Evolutionary conservation across 306 rosid genomes (phyloP).

Genomic region (Bauhinia variegata): DNA sequence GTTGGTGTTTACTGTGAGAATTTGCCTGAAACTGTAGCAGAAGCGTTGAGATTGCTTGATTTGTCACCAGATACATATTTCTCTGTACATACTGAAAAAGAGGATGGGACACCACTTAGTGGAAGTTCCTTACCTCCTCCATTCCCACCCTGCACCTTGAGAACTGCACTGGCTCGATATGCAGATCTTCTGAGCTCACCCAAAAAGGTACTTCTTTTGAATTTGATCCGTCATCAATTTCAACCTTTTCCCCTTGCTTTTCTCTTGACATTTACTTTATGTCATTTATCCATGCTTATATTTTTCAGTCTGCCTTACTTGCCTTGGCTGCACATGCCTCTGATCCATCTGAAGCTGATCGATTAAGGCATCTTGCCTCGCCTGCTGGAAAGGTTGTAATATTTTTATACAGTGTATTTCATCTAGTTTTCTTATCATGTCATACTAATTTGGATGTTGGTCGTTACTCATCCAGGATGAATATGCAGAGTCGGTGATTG

Average conservation of each 20-base stretch:
- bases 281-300: constrained; percentile 5
- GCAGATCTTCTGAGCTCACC: constrained; percentile 92
- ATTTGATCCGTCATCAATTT: constrained; percentile 24
- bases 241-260: not conserved
- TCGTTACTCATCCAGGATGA: constrained; percentile 68
- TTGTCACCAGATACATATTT: constrained; percentile 79
- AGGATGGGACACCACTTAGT: constrained; percentile 81
- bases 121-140: constrained; percentile 83
- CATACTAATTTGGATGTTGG: constrained; percentile 39
- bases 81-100: constrained; percentile 75
- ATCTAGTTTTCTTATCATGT: not conserved
- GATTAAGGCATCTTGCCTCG: constrained; percentile 87
- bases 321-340: constrained; percentile 93
- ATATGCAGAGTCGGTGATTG: constrained; percentile 81
- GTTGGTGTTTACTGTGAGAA: constrained; percentile 97
- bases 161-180: constrained; percentile 70
- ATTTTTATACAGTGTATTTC: constrained; percentile 16
- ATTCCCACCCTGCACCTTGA: constrained; percentile 79
- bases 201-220: constrained; percentile 68
- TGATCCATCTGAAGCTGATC: constrained; percentile 85
- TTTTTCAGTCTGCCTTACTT: constrained; percentile 73
- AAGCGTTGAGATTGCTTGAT: constrained; percentile 66
- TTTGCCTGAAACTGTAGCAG: constrained; percentile 78
- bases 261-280: constrained; percentile 19
- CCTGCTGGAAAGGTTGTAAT: constrained; percentile 88